Base-by-base conservation (phyloP, 228 moss, liverwort and hornwort species). In the Sphagnum magellanicum region DNA sequence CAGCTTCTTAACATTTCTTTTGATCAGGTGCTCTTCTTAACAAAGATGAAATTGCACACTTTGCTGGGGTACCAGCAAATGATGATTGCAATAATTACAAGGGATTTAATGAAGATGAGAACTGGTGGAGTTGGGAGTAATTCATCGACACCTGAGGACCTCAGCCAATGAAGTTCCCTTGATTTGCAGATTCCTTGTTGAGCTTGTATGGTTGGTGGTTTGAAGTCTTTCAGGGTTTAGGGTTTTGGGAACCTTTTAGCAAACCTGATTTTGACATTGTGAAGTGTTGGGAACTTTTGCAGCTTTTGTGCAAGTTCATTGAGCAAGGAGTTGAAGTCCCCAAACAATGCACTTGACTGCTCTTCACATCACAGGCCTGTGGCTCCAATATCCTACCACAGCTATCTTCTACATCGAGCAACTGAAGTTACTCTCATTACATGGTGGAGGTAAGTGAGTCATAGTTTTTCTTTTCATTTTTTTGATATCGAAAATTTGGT, bases 251-350 rank as follows among this genome's bases (percentile, higher is more conserved):
- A 55, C 9, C 55, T 55, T 8, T 55, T 12, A 8, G 55, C 55
- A 55, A 55, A 8, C 55, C 12, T 8, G 12, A 12, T 55, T 55
- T 55, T 55, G 8, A 12, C 9, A 12, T 8, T 55, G 55, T 8
- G 9, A 55, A 4, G 55, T 32, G 55, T 12, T 55, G 55, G 60
- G 75, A 71, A 61, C 78, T 32, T 32, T 32, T 32, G 72, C 92
- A 92, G 95, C 77, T 92, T 6, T 61, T 95, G 62, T 88, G 90
- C 83, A 90, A 89, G 68, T 73, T 95, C 58, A 75, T 92, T 73
- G 82, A 89, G n/a, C 87, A 85, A 79, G 89, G 87, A 66, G 76
- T 51, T 79, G 74, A 66, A 89, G 76, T 67, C 87, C 81, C 64
- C 69, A 81, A 15, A 81, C 88, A n/a, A 73, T 83, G 74, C 81